A percentile compares a stretch with the other conserved stretches of the same genome.
Evolutionary conservation across 2,329 filamentous ascomycete genomes (phyloP).

Genomic region (Rutstroemia sp.): DNA sequence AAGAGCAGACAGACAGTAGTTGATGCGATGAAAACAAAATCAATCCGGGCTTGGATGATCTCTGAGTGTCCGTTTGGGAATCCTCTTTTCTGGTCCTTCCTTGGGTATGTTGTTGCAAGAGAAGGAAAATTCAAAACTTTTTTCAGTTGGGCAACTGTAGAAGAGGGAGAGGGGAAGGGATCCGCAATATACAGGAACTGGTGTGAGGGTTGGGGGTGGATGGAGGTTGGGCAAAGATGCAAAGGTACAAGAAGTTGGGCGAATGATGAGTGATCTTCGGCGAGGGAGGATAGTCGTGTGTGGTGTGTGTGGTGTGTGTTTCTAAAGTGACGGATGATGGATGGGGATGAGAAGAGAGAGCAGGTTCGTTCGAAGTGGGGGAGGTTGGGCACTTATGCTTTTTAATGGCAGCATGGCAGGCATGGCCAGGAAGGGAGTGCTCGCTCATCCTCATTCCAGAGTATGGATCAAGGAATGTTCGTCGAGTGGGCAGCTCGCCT

Average conservation of each 20-base stretch:
- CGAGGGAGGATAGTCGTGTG: background rate
- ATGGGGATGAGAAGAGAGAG: conserved; percentile 14
- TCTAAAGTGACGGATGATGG: conserved; percentile 10
- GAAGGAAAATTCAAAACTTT: background rate
- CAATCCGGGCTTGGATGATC: conserved; percentile 10
- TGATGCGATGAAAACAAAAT: conserved; percentile 7
- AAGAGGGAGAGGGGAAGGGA: background rate
- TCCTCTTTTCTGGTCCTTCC: background rate
- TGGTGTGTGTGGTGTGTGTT: background rate
- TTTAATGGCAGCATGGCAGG: background rate
- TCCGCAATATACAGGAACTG: conserved; percentile 11
- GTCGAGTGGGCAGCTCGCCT: background rate
- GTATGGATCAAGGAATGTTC: background rate
- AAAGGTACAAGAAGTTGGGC: background rate
- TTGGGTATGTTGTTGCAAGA: conserved; percentile 11
- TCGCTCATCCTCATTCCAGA: background rate
- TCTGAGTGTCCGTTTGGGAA: background rate
- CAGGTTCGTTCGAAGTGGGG: conserved; percentile 14
- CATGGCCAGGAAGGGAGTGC: background rate
- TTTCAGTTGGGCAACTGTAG: conserved; percentile 3
- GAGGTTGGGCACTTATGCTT: conserved; percentile 23
- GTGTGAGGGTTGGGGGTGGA: background rate
- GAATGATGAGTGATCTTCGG: background rate
- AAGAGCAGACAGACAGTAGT: conserved; percentile 6
- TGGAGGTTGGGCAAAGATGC: background rate